Evolutionary conservation across 495 filamentous ascomycete genomes (phyloP), one percentile per base, ranked within the genome.

Genomic region (Evernia prunastri): DNA sequence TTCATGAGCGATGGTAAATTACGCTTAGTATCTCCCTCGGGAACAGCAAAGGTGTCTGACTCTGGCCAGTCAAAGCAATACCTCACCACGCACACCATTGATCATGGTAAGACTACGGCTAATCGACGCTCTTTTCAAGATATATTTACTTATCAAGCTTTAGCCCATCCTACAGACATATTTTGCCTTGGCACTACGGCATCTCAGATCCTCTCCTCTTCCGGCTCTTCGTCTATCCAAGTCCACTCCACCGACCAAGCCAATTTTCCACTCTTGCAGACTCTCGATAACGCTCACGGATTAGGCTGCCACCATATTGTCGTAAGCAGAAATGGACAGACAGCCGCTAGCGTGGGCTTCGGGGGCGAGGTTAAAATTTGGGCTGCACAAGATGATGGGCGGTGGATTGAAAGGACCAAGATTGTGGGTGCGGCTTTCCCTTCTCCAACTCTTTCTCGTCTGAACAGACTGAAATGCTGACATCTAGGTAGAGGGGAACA

Each of bases 41-140:
- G 18, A 17, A 15, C 17, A 20, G 37, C 13, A 23, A 18, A 31
- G 5, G 35, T 23, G 33, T 35, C 40, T 66, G 20, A 65, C 27
- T 51, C 3, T 60, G 6, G 18, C 17, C 69, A 98, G 95, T 97
- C 94, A 61, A 96, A 96, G 78, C 95, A 97, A 89, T 97, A 96
- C 73, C 84, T 98, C 42, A 91, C 91, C 63, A 87, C 86, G 63
- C 90, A 96, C 77, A 92, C 92, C 17, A 82, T 94, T 72, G 90
- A 96, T 72, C 82, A 91, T 81, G 91, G 91, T 90, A 72, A 69
- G 79, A 67, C 17, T 33, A 61, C 49, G 43, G 15, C 12, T 23
- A 3, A 56, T 39, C 36, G 37, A 42, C 40, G 31, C 20, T 27
- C 56, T 49, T 54, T 47, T 61, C 13, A 36, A 42, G 20, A 33